Base-by-base conservation (phyloP, 1,139 yeast genomes). In the Candida neerlandica region DNA sequence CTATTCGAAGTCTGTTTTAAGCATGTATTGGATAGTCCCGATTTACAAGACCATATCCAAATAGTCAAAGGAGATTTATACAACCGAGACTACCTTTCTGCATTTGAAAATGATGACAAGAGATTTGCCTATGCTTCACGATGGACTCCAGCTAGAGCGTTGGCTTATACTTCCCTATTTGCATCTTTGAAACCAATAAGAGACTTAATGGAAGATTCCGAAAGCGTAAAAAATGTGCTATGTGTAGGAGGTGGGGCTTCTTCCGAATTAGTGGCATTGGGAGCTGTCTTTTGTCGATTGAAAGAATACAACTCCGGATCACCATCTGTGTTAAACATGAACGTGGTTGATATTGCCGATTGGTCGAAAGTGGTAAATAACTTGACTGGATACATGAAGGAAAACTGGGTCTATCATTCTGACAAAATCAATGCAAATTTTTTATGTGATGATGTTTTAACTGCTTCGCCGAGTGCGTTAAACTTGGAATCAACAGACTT, bases 211-310 rank as follows among this genome's bases (percentile, higher is more conserved):
- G 57, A 59, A 32, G 70, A 70, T 39, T 67, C 70, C 5, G 66
- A 66, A 2, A 47, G 52, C 5, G 48, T 58, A 3, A 66, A 68
- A 18, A 70, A 75, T 9, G 80, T 84, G 0, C 64, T 89, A 37
- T 81, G 86, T 58, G 76, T 90, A 41, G 97, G 97, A 12, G 97
- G 96, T 16, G 97, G 97, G 19, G 96, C 96, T 0, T 88, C 92
- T 2, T 89, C 92, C 1, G 97, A 90, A 62, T 67, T 89, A 19
- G 85, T 85, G 15, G 96, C 89, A 0, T 61, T 89, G 41, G 83
- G 82, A 0, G 78, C 91, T 15, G 73, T 86, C 0, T 84, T 81
- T 57, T 69, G 84, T 45, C 66, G 80, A 49, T 63, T 75, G 14
- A 77, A 80, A 58, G 80, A 75, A 52, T 69, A 60, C 51, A 62